These are phyloP conservation scores for Rhizophora mangle DNA, from an alignment of 345 rosid genomes.

Conservation along the genomic window DNA sequence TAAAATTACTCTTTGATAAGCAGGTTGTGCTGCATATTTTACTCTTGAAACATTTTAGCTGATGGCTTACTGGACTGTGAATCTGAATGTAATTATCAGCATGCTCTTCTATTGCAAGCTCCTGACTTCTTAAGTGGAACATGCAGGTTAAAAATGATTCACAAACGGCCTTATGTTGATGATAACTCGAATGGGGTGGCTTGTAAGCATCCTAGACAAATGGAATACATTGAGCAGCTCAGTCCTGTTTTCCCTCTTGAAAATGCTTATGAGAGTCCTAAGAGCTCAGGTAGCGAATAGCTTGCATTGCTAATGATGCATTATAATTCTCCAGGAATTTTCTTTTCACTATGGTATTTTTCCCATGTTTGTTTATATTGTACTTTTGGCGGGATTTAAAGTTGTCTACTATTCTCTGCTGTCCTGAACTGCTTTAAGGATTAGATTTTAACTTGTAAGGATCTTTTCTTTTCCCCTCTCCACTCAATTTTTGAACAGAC, in stretches of 20 bases:
- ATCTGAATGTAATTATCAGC: too few relatives aligned
- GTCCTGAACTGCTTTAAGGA: neutral
- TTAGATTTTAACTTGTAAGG: too few relatives aligned
- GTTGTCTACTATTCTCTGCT: neutral
- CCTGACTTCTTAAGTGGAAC: neutral
- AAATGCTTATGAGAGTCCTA: slow-evolving; percentile 5
- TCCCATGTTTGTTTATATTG: too few relatives aligned
- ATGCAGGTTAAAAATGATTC: slow-evolving; percentile 39
- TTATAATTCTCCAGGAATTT: too few relatives aligned
- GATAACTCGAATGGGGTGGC: slow-evolving; percentile 40
- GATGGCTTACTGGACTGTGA: too few relatives aligned
- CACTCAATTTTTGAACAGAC: too few relatives aligned
- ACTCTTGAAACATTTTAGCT: too few relatives aligned
- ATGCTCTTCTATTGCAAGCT: neutral
- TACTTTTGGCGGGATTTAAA: neutral
- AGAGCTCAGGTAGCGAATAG: slow-evolving; percentile 37
- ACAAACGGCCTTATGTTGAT: slow-evolving; percentile 47
- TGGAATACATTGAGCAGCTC: slow-evolving; percentile 29
- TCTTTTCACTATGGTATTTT: too few relatives aligned
- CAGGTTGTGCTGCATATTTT: too few relatives aligned
- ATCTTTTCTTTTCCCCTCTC: too few relatives aligned
- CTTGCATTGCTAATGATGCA: neutral
- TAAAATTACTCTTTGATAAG: too few relatives aligned
- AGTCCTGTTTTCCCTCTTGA: slow-evolving; percentile 18
- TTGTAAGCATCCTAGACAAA: slow-evolving; percentile 42